Conservation (phyloP, 2,329 filamentous ascomycete species). For the Sporothrix humicola region DNA sequence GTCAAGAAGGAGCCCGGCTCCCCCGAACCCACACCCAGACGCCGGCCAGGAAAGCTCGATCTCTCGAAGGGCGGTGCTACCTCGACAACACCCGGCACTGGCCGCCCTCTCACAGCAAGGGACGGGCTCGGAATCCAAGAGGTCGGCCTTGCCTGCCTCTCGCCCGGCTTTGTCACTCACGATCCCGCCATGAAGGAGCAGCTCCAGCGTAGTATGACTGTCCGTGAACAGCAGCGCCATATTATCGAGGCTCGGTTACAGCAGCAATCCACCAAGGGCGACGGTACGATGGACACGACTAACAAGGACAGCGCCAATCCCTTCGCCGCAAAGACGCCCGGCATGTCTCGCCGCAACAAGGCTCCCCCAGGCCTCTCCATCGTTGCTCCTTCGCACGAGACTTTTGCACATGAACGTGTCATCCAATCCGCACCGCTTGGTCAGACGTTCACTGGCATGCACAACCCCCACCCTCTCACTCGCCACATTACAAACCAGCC, state of each 20-base stretch:
- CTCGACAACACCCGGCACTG: constrained; percentile 62
- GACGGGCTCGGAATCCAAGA: constrained; percentile 86
- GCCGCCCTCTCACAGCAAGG: constrained; percentile 77
- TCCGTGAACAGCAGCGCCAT: constrained; percentile 89
- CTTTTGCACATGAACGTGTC: constrained; percentile 91
- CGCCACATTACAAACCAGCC: constrained; percentile 81
- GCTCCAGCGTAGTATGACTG: constrained; percentile 88
- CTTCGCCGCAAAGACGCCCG: constrained; percentile 72
- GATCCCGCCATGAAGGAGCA: constrained; percentile 97
- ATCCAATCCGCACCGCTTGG: constrained; percentile 95
- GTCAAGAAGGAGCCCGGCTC: constrained; percentile 97
- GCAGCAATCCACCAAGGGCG: constrained; percentile 81
- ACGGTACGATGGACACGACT: constrained; percentile 62
- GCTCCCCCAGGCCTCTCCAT: constrained; percentile 91
- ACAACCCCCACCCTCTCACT: constrained; percentile 76
- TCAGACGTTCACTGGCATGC: constrained; percentile 91
- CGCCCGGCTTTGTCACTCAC: constrained; percentile 93
- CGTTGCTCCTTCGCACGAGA: constrained; percentile 88
- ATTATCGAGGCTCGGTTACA: constrained; percentile 93
- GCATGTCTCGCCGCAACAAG: constrained; percentile 74
- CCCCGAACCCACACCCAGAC: constrained; percentile 76
- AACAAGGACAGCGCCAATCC: constrained; percentile 53
- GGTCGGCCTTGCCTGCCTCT: constrained; percentile 90
- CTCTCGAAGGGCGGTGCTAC: constrained; percentile 68
- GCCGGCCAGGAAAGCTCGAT: constrained; percentile 77